These are phyloP conservation scores for Neoboletus magnificus DNA, from an alignment of 768 basidiomycete genomes.

Conservation along the genomic window DNA sequence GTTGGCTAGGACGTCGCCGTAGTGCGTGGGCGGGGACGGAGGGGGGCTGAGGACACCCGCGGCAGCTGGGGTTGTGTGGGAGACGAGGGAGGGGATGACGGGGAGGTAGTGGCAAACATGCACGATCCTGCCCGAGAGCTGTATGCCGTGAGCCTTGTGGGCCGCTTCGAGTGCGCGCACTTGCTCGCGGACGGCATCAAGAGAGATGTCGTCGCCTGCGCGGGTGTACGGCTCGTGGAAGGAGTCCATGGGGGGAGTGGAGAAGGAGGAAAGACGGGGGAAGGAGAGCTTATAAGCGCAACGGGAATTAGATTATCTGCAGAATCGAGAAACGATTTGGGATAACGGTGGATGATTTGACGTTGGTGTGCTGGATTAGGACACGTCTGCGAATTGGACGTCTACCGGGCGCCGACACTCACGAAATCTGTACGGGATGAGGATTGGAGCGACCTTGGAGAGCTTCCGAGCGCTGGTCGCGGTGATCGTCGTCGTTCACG, in stretches of 20 bases:
- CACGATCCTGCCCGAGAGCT: conserved; percentile 83
- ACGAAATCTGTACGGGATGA: background rate
- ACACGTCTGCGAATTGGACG: conserved; percentile 6
- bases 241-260: conserved; percentile 52
- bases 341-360: conserved; percentile 18
- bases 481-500: conserved; percentile 3
- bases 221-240: conserved; percentile 70
- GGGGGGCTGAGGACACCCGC: conserved; percentile 69
- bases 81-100: conserved; percentile 61
- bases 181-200: conserved; percentile 70
- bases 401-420: background rate
- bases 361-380: conserved; percentile 25
- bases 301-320: conserved; percentile 26
- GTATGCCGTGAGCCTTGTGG: conserved; percentile 64
- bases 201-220: conserved; percentile 60
- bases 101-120: conserved; percentile 92
- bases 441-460: no score
- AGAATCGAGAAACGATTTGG: conserved; percentile 26
- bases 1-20: conserved; percentile 45
- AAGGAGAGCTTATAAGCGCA: conserved; percentile 19
- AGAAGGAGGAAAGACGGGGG: background rate
- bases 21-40: conserved; percentile 65
- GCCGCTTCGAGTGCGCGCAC: conserved; percentile 70
- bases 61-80: conserved; percentile 28
- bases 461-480: background rate